A percentile compares a stretch with the other conserved stretches of the same genome.
Conservation (phyloP, 495 filamentous ascomycete species). For the Lophium mytilinum region DNA sequence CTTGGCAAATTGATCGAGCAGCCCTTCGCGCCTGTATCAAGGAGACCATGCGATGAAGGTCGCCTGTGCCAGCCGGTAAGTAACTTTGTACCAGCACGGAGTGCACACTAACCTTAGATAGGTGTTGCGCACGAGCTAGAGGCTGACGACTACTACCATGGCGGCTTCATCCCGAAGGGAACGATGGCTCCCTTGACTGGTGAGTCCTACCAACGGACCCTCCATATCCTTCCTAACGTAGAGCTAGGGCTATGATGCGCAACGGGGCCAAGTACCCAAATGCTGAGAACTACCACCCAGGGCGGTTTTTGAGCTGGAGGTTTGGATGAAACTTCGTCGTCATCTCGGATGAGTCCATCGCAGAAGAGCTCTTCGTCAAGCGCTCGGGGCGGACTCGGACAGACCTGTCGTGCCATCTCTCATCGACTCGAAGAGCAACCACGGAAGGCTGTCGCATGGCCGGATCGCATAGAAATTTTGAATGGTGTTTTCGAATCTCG, state of each 20-base stretch:
- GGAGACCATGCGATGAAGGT: conserved; percentile 25
- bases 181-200: conserved; percentile 26
- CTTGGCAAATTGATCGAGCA: conserved; percentile 29
- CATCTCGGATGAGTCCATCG: too few relatives aligned
- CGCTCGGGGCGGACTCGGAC: too few relatives aligned
- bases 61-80: conserved; percentile 23
- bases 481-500: too few relatives aligned
- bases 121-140: conserved; percentile 23
- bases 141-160: conserved; percentile 31
- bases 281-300: conserved; percentile 32
- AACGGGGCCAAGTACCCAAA: conserved; percentile 32
- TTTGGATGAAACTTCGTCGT: too few relatives aligned
- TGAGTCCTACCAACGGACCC: background rate
- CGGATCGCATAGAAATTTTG: too few relatives aligned
- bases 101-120: background rate
- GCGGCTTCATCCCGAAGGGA: conserved; percentile 27
- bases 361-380: too few relatives aligned
- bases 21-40: conserved; percentile 24
- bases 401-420: too few relatives aligned
- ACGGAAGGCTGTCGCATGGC: background rate
- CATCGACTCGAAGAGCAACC: too few relatives aligned
- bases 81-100: background rate
- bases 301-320: conserved; percentile 30
- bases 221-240: background rate
- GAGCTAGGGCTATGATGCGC: conserved; percentile 25